Percentiles rank a stretch among this genome's conserved stretches.
Conservation (phyloP, 306 rosid species). For the Inga leiocalycina region DNA sequence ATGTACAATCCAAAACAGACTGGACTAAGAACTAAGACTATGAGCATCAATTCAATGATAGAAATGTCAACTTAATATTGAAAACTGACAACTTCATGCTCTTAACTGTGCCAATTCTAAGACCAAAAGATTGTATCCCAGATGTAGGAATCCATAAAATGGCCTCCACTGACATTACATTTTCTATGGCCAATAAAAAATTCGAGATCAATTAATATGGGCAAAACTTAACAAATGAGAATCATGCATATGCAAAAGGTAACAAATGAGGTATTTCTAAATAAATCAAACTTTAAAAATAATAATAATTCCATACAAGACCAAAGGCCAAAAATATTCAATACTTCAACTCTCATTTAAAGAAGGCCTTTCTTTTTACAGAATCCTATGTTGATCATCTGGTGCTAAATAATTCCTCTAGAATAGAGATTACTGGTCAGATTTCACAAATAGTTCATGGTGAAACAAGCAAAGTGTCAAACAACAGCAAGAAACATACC, state of each 20-base stretch:
- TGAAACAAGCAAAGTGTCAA: not conserved
- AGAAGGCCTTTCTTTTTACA: conserved; percentile 16
- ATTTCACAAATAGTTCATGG: not conserved
- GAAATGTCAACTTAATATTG: not conserved
- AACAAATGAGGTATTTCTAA: not conserved
- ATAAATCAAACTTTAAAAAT: conserved; percentile 15
- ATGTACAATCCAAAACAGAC: not conserved
- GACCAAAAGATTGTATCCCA: not conserved
- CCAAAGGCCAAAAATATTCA: conserved; percentile 22
- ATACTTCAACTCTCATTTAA: not conserved
- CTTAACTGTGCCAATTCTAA: not conserved
- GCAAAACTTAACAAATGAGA: not conserved
- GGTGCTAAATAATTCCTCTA: not conserved
- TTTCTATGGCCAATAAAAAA: not conserved
- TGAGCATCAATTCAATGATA: not conserved
- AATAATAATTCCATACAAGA: not conserved
- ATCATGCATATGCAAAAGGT: not conserved
- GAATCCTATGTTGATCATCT: conserved; percentile 3
- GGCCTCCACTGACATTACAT: not conserved
- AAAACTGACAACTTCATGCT: not conserved
- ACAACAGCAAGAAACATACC: conserved; percentile 51
- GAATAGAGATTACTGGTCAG: conserved; percentile 7
- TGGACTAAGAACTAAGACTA: not conserved
- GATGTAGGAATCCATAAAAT: not conserved
- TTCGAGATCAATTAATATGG: not conserved